Percentiles rank a stretch among this genome's conserved stretches.
phyloP scores from a whole-genome alignment of 192 early-diverging fungal species.

The Coemansia umbellata region DNA sequence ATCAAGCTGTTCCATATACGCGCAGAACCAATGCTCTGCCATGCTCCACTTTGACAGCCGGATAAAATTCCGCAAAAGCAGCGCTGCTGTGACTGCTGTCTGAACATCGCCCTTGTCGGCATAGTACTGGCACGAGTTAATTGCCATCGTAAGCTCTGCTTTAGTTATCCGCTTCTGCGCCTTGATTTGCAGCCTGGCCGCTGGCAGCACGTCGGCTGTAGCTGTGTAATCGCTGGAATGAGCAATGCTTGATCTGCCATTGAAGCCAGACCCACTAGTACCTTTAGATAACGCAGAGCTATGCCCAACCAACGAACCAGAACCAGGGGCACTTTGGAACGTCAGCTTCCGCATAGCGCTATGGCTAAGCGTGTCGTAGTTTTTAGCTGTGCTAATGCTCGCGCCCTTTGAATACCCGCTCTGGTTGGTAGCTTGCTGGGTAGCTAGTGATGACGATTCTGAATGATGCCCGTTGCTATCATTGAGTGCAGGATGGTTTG shows the following conservation, averaged over 20 bases:
- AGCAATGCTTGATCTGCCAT: too few species aligned
- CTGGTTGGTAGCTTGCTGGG: neutral
- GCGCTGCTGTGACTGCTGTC: slow-evolving; percentile 45
- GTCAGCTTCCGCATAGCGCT: neutral
- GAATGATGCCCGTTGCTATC: neutral
- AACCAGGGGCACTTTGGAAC: neutral
- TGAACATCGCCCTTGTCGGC: slow-evolving; percentile 45
- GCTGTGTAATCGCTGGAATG: neutral
- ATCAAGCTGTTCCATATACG: slow-evolving; percentile 46
- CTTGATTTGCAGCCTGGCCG: neutral
- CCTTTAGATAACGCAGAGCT: neutral
- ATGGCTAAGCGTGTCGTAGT: neutral
- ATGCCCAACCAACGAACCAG: neutral
- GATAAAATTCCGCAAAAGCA: slow-evolving; percentile 49
- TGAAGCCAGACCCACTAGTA: too few species aligned
- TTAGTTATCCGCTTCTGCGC: slow-evolving; percentile 29
- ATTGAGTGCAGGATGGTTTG: neutral
- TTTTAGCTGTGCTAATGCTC: neutral
- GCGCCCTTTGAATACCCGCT: neutral
- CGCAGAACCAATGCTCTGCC: slow-evolving; percentile 29
- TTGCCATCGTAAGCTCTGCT: slow-evolving; percentile 27
- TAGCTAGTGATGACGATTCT: neutral
- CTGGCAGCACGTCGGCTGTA: neutral
- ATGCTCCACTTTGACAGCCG: slow-evolving; percentile 21
- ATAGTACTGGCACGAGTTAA: slow-evolving; percentile 46